Evolutionary conservation across 208 protist genomes (phyloP).

Genomic region (Naegleria lovaniensis): DNA sequence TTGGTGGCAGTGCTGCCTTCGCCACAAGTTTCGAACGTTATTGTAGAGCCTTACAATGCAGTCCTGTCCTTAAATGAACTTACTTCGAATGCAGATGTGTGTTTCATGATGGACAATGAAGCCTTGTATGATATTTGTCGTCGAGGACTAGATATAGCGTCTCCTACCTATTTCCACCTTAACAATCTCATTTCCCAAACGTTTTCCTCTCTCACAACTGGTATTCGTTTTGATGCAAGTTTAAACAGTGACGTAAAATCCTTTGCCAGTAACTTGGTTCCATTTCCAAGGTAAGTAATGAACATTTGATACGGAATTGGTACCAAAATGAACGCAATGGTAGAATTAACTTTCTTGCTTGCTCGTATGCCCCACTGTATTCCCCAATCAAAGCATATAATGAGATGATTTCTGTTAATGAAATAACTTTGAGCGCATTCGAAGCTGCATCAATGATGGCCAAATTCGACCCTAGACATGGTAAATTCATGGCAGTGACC

Average conservation of each 20-base stretch:
- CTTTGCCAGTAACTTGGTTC: neutral
- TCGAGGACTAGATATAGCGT: conserved; percentile 77
- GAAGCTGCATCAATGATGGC: conserved; percentile 81
- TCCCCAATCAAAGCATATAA: conserved; percentile 70
- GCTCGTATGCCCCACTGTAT: conserved; percentile 86
- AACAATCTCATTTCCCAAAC: conserved; percentile 89
- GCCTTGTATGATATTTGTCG: conserved; percentile 89
- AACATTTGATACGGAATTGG: neutral
- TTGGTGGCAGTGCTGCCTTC: conserved; percentile 87
- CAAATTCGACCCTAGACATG: conserved; percentile 86
- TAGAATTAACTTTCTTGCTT: conserved; percentile 90
- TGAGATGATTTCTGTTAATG: conserved; percentile 81
- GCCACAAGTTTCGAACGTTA: conserved; percentile 88
- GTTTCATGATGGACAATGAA: conserved; percentile 92
- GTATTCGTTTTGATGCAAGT: conserved; percentile 85
- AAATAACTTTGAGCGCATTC: conserved; percentile 87
- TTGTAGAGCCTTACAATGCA: conserved; percentile 95
- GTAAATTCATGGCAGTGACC: conserved; percentile 95
- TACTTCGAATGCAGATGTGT: conserved; percentile 82
- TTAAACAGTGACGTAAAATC: conserved; percentile 77
- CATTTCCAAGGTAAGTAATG: neutral
- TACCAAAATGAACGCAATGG: conserved; percentile 37
- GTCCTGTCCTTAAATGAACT: conserved; percentile 87
- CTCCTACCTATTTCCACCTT: conserved; percentile 88
- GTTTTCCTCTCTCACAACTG: conserved; percentile 87